A percentile compares a stretch with the other conserved stretches of the same genome.
Conservation (phyloP, 1,139 yeast genomes). For the Kazachstania sp. region DNA sequence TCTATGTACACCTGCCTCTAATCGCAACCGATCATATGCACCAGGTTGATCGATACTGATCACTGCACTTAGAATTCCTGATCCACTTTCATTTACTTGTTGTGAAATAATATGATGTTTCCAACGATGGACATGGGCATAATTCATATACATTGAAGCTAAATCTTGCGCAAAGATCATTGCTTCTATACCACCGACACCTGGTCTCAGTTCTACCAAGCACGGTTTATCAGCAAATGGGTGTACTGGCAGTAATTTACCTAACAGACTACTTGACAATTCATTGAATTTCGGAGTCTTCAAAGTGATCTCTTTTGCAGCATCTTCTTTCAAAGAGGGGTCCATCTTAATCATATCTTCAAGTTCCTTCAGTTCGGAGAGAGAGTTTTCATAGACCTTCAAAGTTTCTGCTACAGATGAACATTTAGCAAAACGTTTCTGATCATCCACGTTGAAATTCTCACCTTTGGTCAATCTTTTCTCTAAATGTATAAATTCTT, state of each 20-base stretch:
- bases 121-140: constrained; percentile 63
- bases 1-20: constrained; percentile 93
- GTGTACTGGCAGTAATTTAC: constrained; percentile 63
- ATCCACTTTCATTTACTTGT: constrained; percentile 47
- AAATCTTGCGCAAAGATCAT: constrained; percentile 75
- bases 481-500: constrained; percentile 46
- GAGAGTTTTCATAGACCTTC: constrained; percentile 36
- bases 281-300: constrained; percentile 28
- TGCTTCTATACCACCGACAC: constrained; percentile 96
- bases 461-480: constrained; percentile 39
- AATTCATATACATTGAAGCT: constrained; percentile 70
- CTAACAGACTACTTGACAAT: constrained; percentile 41
- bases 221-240: constrained; percentile 73
- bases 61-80: constrained; percentile 71
- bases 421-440: constrained; percentile 49
- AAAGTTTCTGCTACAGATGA: constrained; percentile 47
- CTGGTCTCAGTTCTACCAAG: constrained; percentile 80
- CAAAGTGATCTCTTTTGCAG: constrained; percentile 30
- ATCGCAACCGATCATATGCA: constrained; percentile 61
- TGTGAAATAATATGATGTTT: constrained; percentile 50
- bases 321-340: constrained; percentile 33
- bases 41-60: constrained; percentile 68
- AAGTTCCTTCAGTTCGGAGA: constrained; percentile 35
- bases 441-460: constrained; percentile 47
- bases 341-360: constrained; percentile 31